A percentile compares a stretch with the other conserved stretches of the same genome.
These are phyloP conservation scores for Pestalotiopsis sp. DNA, from an alignment of 2,329 filamentous ascomycete genomes.

Conservation along the genomic window DNA sequence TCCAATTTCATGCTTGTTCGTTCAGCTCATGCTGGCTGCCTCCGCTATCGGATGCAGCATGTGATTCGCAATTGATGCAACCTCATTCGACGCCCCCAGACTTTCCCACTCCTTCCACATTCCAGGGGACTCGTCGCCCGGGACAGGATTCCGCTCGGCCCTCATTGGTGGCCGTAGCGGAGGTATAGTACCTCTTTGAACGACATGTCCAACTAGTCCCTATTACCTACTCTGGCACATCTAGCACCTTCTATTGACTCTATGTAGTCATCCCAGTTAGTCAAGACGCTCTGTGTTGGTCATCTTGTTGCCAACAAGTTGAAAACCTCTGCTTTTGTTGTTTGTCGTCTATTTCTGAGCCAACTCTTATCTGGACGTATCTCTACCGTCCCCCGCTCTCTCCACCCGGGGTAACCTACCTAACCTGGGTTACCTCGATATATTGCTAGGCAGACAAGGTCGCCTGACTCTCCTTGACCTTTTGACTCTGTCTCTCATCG, in stretches of 20 bases:
- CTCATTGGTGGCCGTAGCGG: not conserved
- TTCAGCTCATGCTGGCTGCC: not conserved
- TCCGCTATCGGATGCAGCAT: slow-evolving; percentile 9
- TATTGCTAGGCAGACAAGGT: not conserved
- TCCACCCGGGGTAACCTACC: not conserved
- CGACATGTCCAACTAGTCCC: not conserved
- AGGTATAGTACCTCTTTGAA: not conserved
- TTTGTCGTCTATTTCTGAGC: not conserved
- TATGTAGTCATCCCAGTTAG: not conserved
- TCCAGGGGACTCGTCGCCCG: not conserved
- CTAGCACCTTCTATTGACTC: not conserved
- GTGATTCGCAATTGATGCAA: not conserved
- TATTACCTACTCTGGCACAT: not conserved
- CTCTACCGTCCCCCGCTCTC: not conserved
- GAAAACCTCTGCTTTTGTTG: not conserved
- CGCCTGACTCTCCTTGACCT: not conserved
- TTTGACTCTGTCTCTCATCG: not conserved
- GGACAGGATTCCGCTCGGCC: not conserved
- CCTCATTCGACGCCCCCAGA: not conserved
- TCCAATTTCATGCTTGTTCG: not conserved
- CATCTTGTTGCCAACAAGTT: not conserved
- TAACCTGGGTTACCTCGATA: too few relatives aligned
- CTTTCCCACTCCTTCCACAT: not conserved
- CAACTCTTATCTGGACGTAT: not conserved
- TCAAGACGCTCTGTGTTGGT: not conserved